Base-by-base conservation (phyloP, 768 basidiomycete species). In the Auricularia auricula-judae region DNA sequence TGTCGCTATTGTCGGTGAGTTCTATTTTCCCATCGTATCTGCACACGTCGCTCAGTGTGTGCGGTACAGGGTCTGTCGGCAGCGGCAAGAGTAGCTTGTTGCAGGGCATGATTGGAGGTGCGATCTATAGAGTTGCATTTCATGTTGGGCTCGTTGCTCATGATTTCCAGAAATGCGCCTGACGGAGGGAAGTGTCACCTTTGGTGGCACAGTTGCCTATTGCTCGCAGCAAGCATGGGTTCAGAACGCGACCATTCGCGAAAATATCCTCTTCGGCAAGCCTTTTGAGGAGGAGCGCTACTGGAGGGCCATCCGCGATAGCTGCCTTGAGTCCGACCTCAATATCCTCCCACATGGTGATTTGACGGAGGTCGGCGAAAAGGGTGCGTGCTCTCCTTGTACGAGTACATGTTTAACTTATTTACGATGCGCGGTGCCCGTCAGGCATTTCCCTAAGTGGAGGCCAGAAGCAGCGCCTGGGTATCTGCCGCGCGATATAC, bases 251-350 rank as follows among this genome's bases (percentile, higher is more conserved):
- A 95, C 93, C 0, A 83, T 95, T 39, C 81, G 91, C 62, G 92
- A 96, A 56, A 97, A 96, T 69, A 84, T 97, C 63, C 86, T 88
- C 67, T 97, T 97, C 65, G 93, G 93, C 43, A 79, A 86, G 39
- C 85, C 88, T 4, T 93, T 87, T 68, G 89, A 94, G 34, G 86
- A 88, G 68, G 83, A 86, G 63, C 80, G 83, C 64, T 95, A 95
- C 72, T 91, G 90, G 91, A 82, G 83, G 36, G 91, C 87, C 1
- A 77, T 96, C 47, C 78, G 78, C 4, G 88, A 89, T 70, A 83
- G 92, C 0, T 95, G 88, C 71, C 76, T 95, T 39, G 87, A 87
- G 67, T 82, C 86, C 3, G 93, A 95, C 75, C 76, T 94, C 2
- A 86, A 88, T 62, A 83, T 91, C 77, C 77, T 94, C 58, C 80